These are phyloP conservation scores for Kitagawia praeruptora DNA, from an alignment of 129 eudicot species.

Conservation along the genomic window DNA sequence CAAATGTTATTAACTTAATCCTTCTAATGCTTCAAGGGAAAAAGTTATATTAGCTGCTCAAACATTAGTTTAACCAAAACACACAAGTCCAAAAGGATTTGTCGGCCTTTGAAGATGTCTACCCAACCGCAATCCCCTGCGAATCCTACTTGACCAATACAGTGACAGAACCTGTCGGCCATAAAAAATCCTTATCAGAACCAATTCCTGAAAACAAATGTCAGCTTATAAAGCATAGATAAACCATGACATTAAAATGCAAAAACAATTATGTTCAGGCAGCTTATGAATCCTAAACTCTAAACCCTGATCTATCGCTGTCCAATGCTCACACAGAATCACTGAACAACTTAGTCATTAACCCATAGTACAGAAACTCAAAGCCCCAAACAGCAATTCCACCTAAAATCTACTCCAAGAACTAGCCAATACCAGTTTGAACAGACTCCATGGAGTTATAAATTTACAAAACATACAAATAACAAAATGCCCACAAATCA, in stretches of 20 bases:
- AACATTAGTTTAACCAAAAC: neutral
- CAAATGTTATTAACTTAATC: neutral
- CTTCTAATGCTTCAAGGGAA: neutral
- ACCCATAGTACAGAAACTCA: conserved; percentile 4
- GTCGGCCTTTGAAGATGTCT: conserved; percentile 8
- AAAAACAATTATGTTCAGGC: neutral
- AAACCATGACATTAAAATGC: conserved; percentile 7
- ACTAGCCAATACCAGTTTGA: neutral
- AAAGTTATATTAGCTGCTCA: conserved; percentile 1
- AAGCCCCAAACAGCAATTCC: neutral
- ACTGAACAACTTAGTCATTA: conserved; percentile 1
- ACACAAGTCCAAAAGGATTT: conserved; percentile 10
- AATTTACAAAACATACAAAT: neutral
- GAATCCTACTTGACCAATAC: conserved; percentile 4
- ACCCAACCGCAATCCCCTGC: conserved; percentile 14
- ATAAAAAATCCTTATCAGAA: conserved; percentile 28
- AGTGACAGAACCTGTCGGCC: conserved; percentile 32
- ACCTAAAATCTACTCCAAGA: neutral
- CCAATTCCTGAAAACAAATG: conserved; percentile 12
- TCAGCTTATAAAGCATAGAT: conserved; percentile 7
- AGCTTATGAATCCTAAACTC: conserved; percentile 5
- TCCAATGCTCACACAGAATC: conserved; percentile 1
- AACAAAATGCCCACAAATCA: conserved; percentile 2
- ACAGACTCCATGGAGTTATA: neutral
- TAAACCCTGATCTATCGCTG: neutral